Conservation (phyloP, 371 early-diverging fungal genomes). For the Blakeslea trispora region DNA sequence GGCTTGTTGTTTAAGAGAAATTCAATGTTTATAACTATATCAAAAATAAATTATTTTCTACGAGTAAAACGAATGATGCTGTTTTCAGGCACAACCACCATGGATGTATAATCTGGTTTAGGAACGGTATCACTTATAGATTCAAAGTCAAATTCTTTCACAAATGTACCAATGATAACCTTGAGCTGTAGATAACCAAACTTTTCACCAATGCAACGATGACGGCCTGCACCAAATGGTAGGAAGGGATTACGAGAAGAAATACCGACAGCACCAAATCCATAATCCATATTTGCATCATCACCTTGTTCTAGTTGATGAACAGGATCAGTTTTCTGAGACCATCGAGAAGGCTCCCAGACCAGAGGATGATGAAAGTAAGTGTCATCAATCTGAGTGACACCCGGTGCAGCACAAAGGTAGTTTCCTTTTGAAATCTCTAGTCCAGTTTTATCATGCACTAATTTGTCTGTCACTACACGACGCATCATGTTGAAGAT, state of each 20-base stretch:
- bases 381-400: conserved; percentile 77
- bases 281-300: conserved; percentile 81
- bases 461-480: conserved; percentile 71
- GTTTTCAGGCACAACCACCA: conserved; percentile 86
- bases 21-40: too few species aligned
- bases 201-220: conserved; percentile 97
- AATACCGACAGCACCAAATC: conserved; percentile 82
- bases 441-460: conserved; percentile 70
- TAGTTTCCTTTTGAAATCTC: conserved; percentile 90
- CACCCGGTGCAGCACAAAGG: conserved; percentile 83
- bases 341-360: conserved; percentile 86
- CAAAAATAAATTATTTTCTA: too few species aligned
- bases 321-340: conserved; percentile 49
- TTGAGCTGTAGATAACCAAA: conserved; percentile 97
- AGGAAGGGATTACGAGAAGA: conserved; percentile 80
- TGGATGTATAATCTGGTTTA: conserved; percentile 82
- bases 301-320: conserved; percentile 55
- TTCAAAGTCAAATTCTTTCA: conserved; percentile 75
- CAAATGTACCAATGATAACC: conserved; percentile 80
- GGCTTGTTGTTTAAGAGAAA: too few species aligned
- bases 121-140: conserved; percentile 71
- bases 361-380: conserved; percentile 78
- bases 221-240: conserved; percentile 97
- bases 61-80: too few species aligned
- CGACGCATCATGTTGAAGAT: conserved; percentile 93